Conservation (phyloP, 2,329 filamentous ascomycete species). For the Chaetomium globosum region DNA sequence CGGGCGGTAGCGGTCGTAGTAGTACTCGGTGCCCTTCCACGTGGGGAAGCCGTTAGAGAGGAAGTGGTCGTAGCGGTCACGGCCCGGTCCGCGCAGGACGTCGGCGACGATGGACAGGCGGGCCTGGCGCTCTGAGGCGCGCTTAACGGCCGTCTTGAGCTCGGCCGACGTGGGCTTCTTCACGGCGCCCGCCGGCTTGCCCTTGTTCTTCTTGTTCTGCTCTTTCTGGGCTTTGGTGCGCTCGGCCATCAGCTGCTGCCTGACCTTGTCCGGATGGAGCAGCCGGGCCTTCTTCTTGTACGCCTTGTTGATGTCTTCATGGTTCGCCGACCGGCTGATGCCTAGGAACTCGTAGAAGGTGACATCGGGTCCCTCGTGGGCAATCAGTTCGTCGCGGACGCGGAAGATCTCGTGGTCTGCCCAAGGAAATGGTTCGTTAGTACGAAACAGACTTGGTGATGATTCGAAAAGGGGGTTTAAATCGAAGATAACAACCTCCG, state of each 20-base stretch:
- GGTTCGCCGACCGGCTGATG: conserved; percentile 69
- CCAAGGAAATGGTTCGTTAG: conserved; percentile 4
- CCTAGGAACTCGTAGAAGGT: conserved; percentile 96
- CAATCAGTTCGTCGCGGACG: conserved; percentile 80
- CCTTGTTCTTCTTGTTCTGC: conserved; percentile 54
- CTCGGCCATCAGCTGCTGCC: conserved; percentile 75
- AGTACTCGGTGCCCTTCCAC: conserved; percentile 98
- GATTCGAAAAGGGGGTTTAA: not conserved
- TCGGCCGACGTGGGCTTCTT: conserved; percentile 74
- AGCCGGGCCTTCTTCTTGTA: conserved; percentile 84
- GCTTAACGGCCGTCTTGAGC: conserved; percentile 76
- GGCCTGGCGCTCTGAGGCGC: conserved; percentile 79
- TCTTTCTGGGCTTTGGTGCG: conserved; percentile 59
- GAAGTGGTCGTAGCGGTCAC: conserved; percentile 94
- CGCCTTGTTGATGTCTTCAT: conserved; percentile 89
- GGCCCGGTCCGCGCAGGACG: conserved; percentile 76
- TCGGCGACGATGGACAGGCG: conserved; percentile 82
- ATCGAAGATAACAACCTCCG: conserved; percentile 35
- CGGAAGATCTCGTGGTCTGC: conserved; percentile 97
- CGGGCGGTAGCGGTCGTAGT: conserved; percentile 91
- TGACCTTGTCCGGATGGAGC: conserved; percentile 94
- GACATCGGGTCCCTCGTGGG: conserved; percentile 72
- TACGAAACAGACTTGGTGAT: not conserved
- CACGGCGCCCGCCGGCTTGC: conserved; percentile 65
- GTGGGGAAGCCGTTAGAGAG: conserved; percentile 87